These are phyloP conservation scores for Starmerella apicola DNA, from an alignment of 805 yeast genomes.

Conservation along the genomic window DNA sequence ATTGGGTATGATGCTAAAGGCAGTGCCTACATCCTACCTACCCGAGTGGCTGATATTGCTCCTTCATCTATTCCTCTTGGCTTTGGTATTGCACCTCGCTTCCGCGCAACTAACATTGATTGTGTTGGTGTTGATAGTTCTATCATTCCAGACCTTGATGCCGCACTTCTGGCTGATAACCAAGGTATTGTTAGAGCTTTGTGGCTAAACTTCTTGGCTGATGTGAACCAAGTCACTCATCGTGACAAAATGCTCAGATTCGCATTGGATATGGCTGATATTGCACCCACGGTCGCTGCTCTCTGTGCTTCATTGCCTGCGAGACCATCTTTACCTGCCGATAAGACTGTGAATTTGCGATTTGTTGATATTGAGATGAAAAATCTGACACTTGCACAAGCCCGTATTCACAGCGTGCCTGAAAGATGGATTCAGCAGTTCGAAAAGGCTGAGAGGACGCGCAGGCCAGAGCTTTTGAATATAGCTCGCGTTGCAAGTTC, in stretches of 20 bases:
- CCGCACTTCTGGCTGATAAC: slow-evolving; percentile 65
- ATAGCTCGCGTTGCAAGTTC: slow-evolving; percentile 53
- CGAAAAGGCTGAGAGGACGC: slow-evolving; percentile 48
- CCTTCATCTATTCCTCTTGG: slow-evolving; percentile 57
- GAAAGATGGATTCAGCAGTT: slow-evolving; percentile 65
- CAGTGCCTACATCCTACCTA: slow-evolving; percentile 60
- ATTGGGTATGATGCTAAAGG: slow-evolving; percentile 65
- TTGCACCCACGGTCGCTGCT: slow-evolving; percentile 42
- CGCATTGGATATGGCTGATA: slow-evolving; percentile 66
- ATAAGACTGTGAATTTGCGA: slow-evolving; percentile 29
- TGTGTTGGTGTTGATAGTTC: slow-evolving; percentile 63
- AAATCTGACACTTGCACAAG: slow-evolving; percentile 54
- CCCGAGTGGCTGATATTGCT: slow-evolving; percentile 64
- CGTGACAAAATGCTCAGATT: slow-evolving; percentile 54
- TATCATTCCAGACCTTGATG: slow-evolving; percentile 52
- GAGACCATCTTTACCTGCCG: neutral
- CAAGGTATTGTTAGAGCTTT: slow-evolving; percentile 74
- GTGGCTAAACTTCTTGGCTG: slow-evolving; percentile 78
- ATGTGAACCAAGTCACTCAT: slow-evolving; percentile 41
- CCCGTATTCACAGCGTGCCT: slow-evolving; percentile 77
- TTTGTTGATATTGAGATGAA: slow-evolving; percentile 72
- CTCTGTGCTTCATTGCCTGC: slow-evolving; percentile 31
- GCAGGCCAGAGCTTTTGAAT: slow-evolving; percentile 50
- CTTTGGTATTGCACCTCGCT: slow-evolving; percentile 57
- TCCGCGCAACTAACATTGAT: slow-evolving; percentile 74